A percentile compares a stretch with the other conserved stretches of the same genome.
These are phyloP conservation scores for Psophocarpus tetragonolobus DNA, from an alignment of 306 rosid genomes.

Conservation along the genomic window DNA sequence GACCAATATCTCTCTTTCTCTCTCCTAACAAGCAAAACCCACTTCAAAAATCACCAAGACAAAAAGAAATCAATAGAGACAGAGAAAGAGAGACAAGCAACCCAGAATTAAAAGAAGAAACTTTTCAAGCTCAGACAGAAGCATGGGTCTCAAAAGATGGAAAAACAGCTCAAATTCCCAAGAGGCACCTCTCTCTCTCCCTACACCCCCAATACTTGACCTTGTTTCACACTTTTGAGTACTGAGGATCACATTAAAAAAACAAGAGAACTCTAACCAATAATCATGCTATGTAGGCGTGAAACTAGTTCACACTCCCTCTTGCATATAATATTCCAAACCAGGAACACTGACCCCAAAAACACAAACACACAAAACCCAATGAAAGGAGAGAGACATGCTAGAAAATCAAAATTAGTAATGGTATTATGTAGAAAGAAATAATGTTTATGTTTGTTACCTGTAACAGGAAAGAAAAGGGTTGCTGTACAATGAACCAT, in stretches of 20 bases:
- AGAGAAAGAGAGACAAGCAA: slow-evolving; percentile 24
- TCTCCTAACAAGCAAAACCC: slow-evolving; percentile 37
- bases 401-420: too few species aligned
- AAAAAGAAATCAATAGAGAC: neutral
- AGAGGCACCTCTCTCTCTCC: slow-evolving; percentile 38
- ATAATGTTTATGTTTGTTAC: slow-evolving; percentile 38
- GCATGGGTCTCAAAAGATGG: slow-evolving; percentile 88
- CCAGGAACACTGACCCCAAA: slow-evolving; percentile 43
- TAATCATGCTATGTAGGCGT: slow-evolving; percentile 64
- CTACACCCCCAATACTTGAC: slow-evolving; percentile 35
- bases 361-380: slow-evolving; percentile 45
- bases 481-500: slow-evolving; percentile 46
- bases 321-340: slow-evolving; percentile 46
- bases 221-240: slow-evolving; percentile 32
- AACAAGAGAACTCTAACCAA: slow-evolving; percentile 37
- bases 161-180: slow-evolving; percentile 61
- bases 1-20: slow-evolving; percentile 30
- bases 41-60: slow-evolving; percentile 17
- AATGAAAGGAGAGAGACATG: slow-evolving; percentile 21
- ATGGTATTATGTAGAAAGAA: slow-evolving; percentile 22
- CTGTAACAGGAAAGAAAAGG: slow-evolving; percentile 36
- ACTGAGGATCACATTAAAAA: slow-evolving; percentile 46
- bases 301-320: slow-evolving; percentile 55
- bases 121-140: slow-evolving; percentile 56
- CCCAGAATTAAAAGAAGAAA: slow-evolving; percentile 50